These are phyloP conservation scores for Picochlorum sp. DNA, from an alignment of 139 green algal species.

Conservation along the genomic window DNA sequence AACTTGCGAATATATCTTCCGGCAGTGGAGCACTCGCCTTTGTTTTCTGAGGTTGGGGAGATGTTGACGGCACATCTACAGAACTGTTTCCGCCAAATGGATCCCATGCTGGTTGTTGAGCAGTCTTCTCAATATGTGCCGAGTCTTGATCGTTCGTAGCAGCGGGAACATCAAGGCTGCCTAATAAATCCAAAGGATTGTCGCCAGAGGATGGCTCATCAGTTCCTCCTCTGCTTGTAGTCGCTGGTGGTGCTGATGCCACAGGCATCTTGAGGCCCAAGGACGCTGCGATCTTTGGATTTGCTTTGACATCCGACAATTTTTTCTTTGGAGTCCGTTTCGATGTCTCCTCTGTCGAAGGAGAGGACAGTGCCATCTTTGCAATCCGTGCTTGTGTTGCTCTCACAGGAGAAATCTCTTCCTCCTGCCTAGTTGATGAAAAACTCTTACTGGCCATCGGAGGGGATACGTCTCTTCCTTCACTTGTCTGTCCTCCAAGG, in stretches of 20 bases:
- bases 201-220: no score
- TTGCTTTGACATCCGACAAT: slow-evolving; percentile 64
- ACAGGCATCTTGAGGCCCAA: slow-evolving; percentile 38
- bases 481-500: no score
- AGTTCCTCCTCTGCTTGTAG: no score
- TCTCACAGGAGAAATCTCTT: slow-evolving; percentile 42
- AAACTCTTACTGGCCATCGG: no score
- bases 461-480: no score
- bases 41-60: no score
- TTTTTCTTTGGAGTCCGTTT: slow-evolving; percentile 44
- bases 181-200: not conserved
- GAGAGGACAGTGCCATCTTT: slow-evolving; percentile 32
- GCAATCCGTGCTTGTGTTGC: slow-evolving; percentile 64
- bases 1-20: no score
- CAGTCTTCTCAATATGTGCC: not conserved
- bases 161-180: not conserved
- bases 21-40: no score
- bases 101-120: not conserved
- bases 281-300: slow-evolving; percentile 59
- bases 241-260: not conserved
- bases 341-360: not conserved
- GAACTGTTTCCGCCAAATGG: not conserved
- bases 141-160: not conserved
- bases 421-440: not conserved
- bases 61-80: no score